Evolutionary conservation across 2,329 filamentous ascomycete genomes (phyloP), one percentile per base, ranked within the genome.

Genomic region (Colletotrichum filicis): DNA sequence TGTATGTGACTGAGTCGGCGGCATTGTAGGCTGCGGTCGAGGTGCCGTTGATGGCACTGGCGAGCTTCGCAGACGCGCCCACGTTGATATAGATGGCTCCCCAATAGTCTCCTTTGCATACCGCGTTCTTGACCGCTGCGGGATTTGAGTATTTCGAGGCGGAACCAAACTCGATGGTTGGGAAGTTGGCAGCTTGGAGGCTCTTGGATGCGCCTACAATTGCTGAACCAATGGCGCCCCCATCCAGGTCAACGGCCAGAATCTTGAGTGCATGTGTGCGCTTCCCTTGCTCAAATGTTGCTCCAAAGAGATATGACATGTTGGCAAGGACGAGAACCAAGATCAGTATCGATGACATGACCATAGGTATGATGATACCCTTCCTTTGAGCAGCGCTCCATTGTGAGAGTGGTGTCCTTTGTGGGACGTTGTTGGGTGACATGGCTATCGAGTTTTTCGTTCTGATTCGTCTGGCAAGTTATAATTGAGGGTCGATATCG

Each of bases 71-170:
- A 1, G 83, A 82, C 2, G 83, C 79, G 2, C 79, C 80, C 7
- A 76, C 58, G 30, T 77, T 74, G 19, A 79, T 77, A 46, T 82
- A 82, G 6, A 85, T 65, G 2, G 81, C 82, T 2, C 75, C 83
- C 83, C 83, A 85, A 71, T 83, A 83, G 35, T 79, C 72, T 0
- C 76, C 76, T 14, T 79, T 75, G 69, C 84, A 85, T 26, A 85
- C 82, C 0, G 79, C 78, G n/a, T 80, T 73, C 46, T 75, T 75
- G 4, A 84, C 67, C 32, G 79, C 75, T 1, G 66, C 76, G 0
- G 78, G 63, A 0, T 75, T 74, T 0, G 80, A 73, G 62, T 78
- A 84, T n/a, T 81, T 61, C 1, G 72, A 67, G 6, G 71, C 42
- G 0, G 76, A 64, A 22, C 66, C 74, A 59, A 82, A 79, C 30